phyloP scores from a whole-genome alignment of 179 eudicot species.

The Corrigiola litoralis region DNA sequence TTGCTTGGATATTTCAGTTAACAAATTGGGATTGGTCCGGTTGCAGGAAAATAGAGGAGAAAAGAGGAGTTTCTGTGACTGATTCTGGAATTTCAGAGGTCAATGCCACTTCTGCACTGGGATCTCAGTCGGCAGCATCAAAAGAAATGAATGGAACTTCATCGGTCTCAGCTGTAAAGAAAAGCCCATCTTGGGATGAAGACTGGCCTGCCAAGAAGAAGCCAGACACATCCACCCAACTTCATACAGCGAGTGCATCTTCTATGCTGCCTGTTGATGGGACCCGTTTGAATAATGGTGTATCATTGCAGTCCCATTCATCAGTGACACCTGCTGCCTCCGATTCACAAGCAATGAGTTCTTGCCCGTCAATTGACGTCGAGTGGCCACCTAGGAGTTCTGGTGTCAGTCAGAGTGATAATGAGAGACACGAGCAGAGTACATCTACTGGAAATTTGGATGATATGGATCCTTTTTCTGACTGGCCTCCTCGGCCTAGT shows the following conservation, averaged over 20 bases:
- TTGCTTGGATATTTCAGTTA: background rate
- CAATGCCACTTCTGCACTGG: slow-evolving; percentile 41
- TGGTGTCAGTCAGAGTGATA: slow-evolving; percentile 33
- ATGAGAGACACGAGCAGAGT: slow-evolving; percentile 28
- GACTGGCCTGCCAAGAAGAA: slow-evolving; percentile 61
- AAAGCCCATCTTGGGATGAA: slow-evolving; percentile 78
- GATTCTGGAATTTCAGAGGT: slow-evolving; percentile 57
- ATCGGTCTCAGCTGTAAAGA: slow-evolving; percentile 41
- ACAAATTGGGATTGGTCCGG: background rate
- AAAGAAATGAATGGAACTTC: slow-evolving; percentile 35
- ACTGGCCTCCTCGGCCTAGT: slow-evolving; percentile 80
- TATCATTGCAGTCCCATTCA: slow-evolving; percentile 25
- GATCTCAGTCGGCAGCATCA: slow-evolving; percentile 22
- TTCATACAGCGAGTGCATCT: slow-evolving; percentile 29
- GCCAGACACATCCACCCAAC: slow-evolving; percentile 26
- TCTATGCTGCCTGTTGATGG: slow-evolving; percentile 29
- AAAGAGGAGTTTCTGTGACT: slow-evolving; percentile 77
- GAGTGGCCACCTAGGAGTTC: slow-evolving; percentile 95
- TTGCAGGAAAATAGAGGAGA: slow-evolving; percentile 84
- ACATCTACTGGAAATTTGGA: slow-evolving; percentile 43
- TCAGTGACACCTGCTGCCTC: slow-evolving; percentile 33
- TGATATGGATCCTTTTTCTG: slow-evolving; percentile 85
- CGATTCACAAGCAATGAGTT: slow-evolving; percentile 37
- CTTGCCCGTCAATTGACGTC: slow-evolving; percentile 70
- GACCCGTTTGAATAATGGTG: slow-evolving; percentile 27